Percentiles rank a stretch among this genome's conserved stretches.
These are phyloP conservation scores for Stemphylium beticola DNA, from an alignment of 2,329 filamentous ascomycete species.

Conservation along the genomic window DNA sequence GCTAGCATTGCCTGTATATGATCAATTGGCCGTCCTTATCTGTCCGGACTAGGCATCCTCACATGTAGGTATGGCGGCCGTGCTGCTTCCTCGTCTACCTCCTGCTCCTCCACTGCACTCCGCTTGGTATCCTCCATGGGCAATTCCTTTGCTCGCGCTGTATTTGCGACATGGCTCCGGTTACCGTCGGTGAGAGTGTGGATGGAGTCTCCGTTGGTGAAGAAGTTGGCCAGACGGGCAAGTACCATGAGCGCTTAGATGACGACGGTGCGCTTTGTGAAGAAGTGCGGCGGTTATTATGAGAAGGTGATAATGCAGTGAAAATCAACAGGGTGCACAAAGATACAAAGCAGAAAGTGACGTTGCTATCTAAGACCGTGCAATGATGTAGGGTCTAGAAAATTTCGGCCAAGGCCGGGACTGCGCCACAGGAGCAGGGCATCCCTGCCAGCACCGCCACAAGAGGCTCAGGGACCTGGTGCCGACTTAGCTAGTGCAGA, in stretches of 20 bases:
- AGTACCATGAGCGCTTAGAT: slow-evolving; percentile 54
- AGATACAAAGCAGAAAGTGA: slow-evolving; percentile 26
- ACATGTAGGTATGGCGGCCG: slow-evolving; percentile 58
- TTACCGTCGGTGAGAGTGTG: slow-evolving; percentile 50
- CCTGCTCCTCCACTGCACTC: slow-evolving; percentile 24
- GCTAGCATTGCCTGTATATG: slow-evolving; percentile 83
- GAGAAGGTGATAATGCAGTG: background rate
- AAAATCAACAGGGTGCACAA: slow-evolving; percentile 2
- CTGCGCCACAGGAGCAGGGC: slow-evolving; percentile 10
- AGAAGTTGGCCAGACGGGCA: slow-evolving; percentile 57
- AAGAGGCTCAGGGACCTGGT: slow-evolving; percentile 26
- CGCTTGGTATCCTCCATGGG: slow-evolving; percentile 27
- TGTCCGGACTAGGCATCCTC: slow-evolving; percentile 24
- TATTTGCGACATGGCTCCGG: slow-evolving; percentile 25
- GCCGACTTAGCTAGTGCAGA: slow-evolving; percentile 11
- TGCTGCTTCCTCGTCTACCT: slow-evolving; percentile 51
- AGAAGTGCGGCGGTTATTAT: background rate
- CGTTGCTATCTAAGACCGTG: slow-evolving; percentile 26
- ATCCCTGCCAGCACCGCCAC: slow-evolving; percentile 8
- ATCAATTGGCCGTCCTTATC: slow-evolving; percentile 30
- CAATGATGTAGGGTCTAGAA: slow-evolving; percentile 26
- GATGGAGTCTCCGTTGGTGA: slow-evolving; percentile 45
- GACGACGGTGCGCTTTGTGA: slow-evolving; percentile 18
- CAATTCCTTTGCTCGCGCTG: slow-evolving; percentile 33
- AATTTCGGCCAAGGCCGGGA: slow-evolving; percentile 41